Evolutionary conservation across 2,329 filamentous ascomycete species (phyloP), one percentile per base, ranked within the genome.

Genomic region (Penicillium verrucosum): DNA sequence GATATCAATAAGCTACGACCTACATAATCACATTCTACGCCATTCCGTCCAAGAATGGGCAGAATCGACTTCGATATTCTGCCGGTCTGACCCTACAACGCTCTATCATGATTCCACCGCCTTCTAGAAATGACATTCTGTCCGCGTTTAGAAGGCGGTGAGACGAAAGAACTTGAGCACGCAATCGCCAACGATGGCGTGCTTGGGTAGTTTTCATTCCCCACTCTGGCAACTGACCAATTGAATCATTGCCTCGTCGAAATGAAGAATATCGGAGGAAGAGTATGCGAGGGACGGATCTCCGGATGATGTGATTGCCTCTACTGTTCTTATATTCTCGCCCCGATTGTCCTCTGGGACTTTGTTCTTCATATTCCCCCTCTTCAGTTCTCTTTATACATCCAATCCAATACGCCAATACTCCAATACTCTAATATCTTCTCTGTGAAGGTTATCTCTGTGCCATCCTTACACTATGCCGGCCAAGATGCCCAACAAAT

Each of bases 401-500:
- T 43, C 45, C 40, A 50, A 42, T 46, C 25, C 21, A 2, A 21
- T 21, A 21, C 21, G 21, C 45, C 40, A 50, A 42, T 46, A 25
- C 21, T 27, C 53, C 42, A 59, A 48, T 21, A 12, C 32, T 30
- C 53, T 42, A 59, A 48, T 21, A 12, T 30, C 49, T 16, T 59
- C 37, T n/a, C 25, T 44, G 18, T 27, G 10, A 10, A 21, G 2
- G 10, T 34, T 4, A 37, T 36, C 18, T 36, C 36, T 29, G 11
- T 51, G 16, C 48, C 36, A 44, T 40, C 34, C 25, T 43, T 42
- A 70, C 55, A 60, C 11, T 29, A 77, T 77, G 73, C 72, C 74
- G 50, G 70, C 72, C 53, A 75, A 73, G 61, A 68, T 70, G 57
- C 66, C 72, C 43, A 63, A 63, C 56, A 69, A 68, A 61, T 76